Base-by-base conservation (phyloP, 176 grass and related monocot genomes). In the Bromus sterilis region DNA sequence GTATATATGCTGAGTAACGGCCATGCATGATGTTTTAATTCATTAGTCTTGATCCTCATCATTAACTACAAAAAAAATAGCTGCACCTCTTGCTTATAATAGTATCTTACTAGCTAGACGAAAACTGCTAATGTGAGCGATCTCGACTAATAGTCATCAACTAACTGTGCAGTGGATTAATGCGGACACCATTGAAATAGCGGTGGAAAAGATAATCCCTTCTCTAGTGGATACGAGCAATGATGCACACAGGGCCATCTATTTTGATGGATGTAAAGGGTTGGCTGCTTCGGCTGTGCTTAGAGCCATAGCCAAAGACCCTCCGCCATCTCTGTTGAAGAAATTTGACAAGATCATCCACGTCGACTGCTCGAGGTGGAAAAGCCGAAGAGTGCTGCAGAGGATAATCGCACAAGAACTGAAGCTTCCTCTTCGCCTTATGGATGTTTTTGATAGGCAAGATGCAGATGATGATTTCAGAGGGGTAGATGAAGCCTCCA, bases 151-250 rank as follows among this genome's bases (percentile, higher is more conserved):
- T 32, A 3, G 1, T 6, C 60, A 64, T 65, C 61, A 20, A 34
- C 5, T 65, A 34, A 33, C 6, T 44, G 15, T 33, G 61, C 61
- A 65, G 61, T 7, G 7, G 29, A 65, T 65, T 20, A 3, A 0
- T 23, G 7, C 2, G 0, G 7, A 11, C 5, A 10, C 0, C 25
- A 8, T 73, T 0, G 0, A 12, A 33, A 0, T 26, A 2, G 74
- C 74, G 1, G 34, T 58, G 15, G 0, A 0, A 2, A 0, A 0
- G 0, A 39, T 58, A 58, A 36, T 2, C 32, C 7, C 0, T 18
- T 39, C 5, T 6, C 3, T 57, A 9, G 20, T 16, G 1, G 30
- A 36, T 9, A 75, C 29, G 11, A 24, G 28, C 28, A 2, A 20
- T 4, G 0, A 0, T 10, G 21, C 21, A 24, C 6, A 36, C 13